Conservation (phyloP, 495 filamentous ascomycete species). For the Haplographium delicatum region DNA sequence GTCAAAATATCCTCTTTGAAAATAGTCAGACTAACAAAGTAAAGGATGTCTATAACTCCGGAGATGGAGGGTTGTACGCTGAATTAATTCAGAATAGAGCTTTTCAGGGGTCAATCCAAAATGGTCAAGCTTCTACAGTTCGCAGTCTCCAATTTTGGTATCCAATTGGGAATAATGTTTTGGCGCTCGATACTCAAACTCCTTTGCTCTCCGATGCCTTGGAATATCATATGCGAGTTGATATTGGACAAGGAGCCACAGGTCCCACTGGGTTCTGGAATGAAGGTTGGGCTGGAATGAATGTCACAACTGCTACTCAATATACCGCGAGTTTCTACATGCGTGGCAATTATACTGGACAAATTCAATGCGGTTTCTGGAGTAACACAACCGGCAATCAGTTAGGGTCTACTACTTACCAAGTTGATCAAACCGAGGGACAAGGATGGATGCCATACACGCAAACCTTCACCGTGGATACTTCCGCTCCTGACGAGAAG, state of each 20-base stretch:
- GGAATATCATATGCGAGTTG: slow-evolving; percentile 44
- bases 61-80: slow-evolving; percentile 56
- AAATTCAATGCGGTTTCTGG: slow-evolving; percentile 20
- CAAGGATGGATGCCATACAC: slow-evolving; percentile 28
- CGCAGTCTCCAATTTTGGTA: slow-evolving; percentile 15
- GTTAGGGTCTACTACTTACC: slow-evolving; percentile 33
- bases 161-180: slow-evolving; percentile 32
- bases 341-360: slow-evolving; percentile 29
- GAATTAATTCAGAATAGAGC: slow-evolving; percentile 53
- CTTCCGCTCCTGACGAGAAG: slow-evolving; percentile 34
- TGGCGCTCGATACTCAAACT: slow-evolving; percentile 32
- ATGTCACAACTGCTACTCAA: slow-evolving; percentile 33
- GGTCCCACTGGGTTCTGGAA: slow-evolving; percentile 42
- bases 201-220: slow-evolving; percentile 38
- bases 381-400: slow-evolving; percentile 28
- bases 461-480: slow-evolving; percentile 32
- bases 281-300: slow-evolving; percentile 40
- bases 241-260: slow-evolving; percentile 30
- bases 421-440: slow-evolving; percentile 29
- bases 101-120: slow-evolving; percentile 46
- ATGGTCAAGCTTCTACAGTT: slow-evolving; percentile 28
- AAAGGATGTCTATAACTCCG: slow-evolving; percentile 27
- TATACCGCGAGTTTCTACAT: slow-evolving; percentile 43
- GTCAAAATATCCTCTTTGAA: not conserved
- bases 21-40: not conserved